These are phyloP conservation scores for Fusarium sp. DNA, from an alignment of 2,329 filamentous ascomycete species.

Conservation along the genomic window DNA sequence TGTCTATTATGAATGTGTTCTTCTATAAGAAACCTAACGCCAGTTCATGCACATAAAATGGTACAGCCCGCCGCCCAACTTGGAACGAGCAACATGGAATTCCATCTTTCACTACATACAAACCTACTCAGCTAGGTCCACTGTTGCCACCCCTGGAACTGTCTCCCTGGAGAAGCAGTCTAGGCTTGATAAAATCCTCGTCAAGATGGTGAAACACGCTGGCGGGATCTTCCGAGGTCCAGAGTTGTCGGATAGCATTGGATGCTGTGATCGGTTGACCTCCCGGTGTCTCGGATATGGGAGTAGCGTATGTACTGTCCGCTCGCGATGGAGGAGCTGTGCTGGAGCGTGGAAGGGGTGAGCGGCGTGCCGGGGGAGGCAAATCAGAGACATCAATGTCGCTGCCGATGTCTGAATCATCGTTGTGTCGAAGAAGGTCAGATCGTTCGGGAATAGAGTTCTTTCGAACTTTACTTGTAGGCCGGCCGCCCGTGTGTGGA, in stretches of 20 bases:
- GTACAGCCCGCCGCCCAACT: conserved; percentile 21
- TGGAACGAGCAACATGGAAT: conserved; percentile 6
- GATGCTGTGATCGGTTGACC: conserved; percentile 71
- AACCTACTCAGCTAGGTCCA: conserved; percentile 35
- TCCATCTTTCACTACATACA: conserved; percentile 3
- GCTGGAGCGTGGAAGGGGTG: conserved; percentile 50
- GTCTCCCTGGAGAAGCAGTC: conserved; percentile 81
- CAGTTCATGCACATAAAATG: conserved; percentile 43
- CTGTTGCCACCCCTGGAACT: conserved; percentile 44
- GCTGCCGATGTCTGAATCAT: conserved; percentile 69
- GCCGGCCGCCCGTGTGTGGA: conserved; percentile 57
- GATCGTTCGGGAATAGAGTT: conserved; percentile 62
- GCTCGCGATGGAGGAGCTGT: conserved; percentile 42
- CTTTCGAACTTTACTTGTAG: conserved; percentile 65
- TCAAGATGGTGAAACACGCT: conserved; percentile 92
- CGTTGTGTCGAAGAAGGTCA: conserved; percentile 65
- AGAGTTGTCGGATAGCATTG: conserved; percentile 81
- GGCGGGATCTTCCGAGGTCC: conserved; percentile 87
- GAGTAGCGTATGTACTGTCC: conserved; percentile 48
- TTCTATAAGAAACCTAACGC: conserved; percentile 42
- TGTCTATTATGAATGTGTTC: conserved; percentile 35
- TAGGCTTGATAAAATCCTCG: conserved; percentile 96
- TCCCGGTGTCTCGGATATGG: conserved; percentile 45
- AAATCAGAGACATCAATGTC: conserved; percentile 75
- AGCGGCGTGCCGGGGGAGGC: conserved; percentile 67